These are phyloP conservation scores for Aspergillus uvarum DNA, from an alignment of 2,329 filamentous ascomycete genomes.

Conservation along the genomic window DNA sequence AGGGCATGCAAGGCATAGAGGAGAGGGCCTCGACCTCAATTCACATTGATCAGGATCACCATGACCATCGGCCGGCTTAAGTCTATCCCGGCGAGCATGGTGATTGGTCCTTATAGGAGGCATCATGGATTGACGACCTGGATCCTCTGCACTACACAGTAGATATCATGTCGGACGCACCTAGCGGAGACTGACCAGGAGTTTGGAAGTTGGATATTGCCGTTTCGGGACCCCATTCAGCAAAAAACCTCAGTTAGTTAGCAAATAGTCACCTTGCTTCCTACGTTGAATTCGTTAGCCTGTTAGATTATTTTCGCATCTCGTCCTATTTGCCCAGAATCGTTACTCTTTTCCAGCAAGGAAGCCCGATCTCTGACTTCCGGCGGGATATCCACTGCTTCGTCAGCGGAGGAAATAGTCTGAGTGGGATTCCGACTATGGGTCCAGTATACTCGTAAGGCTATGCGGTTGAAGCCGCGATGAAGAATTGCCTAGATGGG, in stretches of 20 bases:
- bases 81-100: neutral
- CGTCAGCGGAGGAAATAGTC: constrained; percentile 3
- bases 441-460: constrained; percentile 7
- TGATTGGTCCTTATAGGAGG: constrained; percentile 1
- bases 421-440: neutral
- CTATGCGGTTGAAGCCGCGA: constrained; percentile 5
- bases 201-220: neutral
- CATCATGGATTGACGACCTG: neutral
- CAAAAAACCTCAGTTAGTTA: neutral
- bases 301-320: neutral
- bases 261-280: constrained; percentile 2
- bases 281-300: neutral
- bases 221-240: neutral
- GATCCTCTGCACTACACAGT: neutral
- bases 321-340: constrained; percentile 1
- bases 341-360: neutral
- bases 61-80: constrained; percentile 9
- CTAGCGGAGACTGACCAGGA: neutral
- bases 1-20: neutral
- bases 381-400: neutral
- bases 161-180: neutral
- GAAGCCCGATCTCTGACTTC: neutral
- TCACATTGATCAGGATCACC: constrained; percentile 16
- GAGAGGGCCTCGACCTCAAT: neutral
- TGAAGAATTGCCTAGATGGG: constrained; percentile 4